Percentiles rank a stretch among this genome's conserved stretches.
Evolutionary conservation across 768 basidiomycete species (phyloP).

Genomic region (Trametopsis cervina): DNA sequence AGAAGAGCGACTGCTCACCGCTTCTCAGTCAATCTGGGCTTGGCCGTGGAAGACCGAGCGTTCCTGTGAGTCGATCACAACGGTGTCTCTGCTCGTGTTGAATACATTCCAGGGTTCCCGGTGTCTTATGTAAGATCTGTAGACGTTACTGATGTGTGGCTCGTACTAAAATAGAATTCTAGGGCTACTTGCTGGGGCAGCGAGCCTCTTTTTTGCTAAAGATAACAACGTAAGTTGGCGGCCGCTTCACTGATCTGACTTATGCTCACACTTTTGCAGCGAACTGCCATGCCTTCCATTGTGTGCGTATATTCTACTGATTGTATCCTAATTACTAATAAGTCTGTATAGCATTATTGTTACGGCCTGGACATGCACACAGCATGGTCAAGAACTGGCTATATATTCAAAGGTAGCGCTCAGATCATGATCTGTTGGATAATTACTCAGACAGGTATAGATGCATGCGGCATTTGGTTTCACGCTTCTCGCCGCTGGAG

Average conservation of each 20-base stretch:
- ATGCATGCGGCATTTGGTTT: slow-evolving; percentile 83
- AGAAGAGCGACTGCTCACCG: neutral
- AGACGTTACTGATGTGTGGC: slow-evolving; percentile 19
- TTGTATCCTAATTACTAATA: neutral
- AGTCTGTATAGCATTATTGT: slow-evolving; percentile 57
- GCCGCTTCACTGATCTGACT: no score
- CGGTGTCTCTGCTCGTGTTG: slow-evolving; percentile 66
- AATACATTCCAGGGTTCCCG: slow-evolving; percentile 19
- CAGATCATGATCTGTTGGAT: neutral
- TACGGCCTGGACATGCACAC: slow-evolving; percentile 92
- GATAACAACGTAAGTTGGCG: no score
- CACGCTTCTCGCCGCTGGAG: slow-evolving; percentile 78
- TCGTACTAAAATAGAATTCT: slow-evolving; percentile 1
- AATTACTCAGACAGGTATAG: slow-evolving; percentile 27
- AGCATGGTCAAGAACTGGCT: slow-evolving; percentile 79
- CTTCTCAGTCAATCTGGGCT: slow-evolving; percentile 75
- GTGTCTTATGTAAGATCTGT: slow-evolving; percentile 71
- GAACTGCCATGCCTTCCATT: slow-evolving; percentile 73
- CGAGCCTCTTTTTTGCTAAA: slow-evolving; percentile 77
- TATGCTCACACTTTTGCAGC: no score
- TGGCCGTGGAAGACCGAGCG: slow-evolving; percentile 79
- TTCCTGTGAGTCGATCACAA: slow-evolving; percentile 92
- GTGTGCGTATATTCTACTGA: slow-evolving; percentile 44
- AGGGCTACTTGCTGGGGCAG: slow-evolving; percentile 92
- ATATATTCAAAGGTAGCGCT: slow-evolving; percentile 61